These are phyloP conservation scores for Rosellinia necatrix DNA, from an alignment of 2,329 filamentous ascomycete genomes.

Conservation along the genomic window DNA sequence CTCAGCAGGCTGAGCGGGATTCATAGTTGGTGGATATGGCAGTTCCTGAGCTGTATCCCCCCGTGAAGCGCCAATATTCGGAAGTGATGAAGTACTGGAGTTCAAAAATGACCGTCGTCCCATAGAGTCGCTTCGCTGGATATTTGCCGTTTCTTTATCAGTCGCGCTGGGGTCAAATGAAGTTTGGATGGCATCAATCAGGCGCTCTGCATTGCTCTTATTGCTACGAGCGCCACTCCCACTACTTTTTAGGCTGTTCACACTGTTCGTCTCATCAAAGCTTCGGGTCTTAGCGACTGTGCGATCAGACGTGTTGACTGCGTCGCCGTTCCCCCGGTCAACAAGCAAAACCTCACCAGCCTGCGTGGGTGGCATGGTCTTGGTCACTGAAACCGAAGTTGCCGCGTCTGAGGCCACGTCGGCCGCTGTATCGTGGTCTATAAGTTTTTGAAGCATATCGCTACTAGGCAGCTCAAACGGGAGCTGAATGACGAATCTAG, in stretches of 20 bases:
- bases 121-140: slow-evolving; percentile 31
- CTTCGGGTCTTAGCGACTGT: slow-evolving; percentile 38
- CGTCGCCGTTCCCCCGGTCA: slow-evolving; percentile 46
- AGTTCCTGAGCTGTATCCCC: neutral
- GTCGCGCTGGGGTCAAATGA: slow-evolving; percentile 52
- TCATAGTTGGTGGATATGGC: slow-evolving; percentile 12
- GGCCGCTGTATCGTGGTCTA: slow-evolving; percentile 17
- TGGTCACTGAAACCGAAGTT: slow-evolving; percentile 41
- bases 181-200: slow-evolving; percentile 74
- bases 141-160: slow-evolving; percentile 31
- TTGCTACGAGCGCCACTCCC: slow-evolving; percentile 57
- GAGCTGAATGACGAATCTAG: slow-evolving; percentile 79
- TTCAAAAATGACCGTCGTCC: slow-evolving; percentile 18
- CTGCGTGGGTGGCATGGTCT: slow-evolving; percentile 38
- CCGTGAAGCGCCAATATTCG: slow-evolving; percentile 1
- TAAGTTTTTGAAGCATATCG: slow-evolving; percentile 40
- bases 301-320: slow-evolving; percentile 16
- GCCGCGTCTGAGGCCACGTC: slow-evolving; percentile 31
- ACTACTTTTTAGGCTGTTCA: slow-evolving; percentile 47
- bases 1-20: slow-evolving; percentile 22
- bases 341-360: slow-evolving; percentile 67
- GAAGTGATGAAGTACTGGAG: slow-evolving; percentile 23
- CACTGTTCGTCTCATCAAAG: slow-evolving; percentile 46
- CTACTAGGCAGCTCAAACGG: slow-evolving; percentile 69
- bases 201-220: slow-evolving; percentile 68